Evolutionary conservation across 2,329 filamentous ascomycete species (phyloP).

Genomic region (Domatiomyces catenatus): DNA sequence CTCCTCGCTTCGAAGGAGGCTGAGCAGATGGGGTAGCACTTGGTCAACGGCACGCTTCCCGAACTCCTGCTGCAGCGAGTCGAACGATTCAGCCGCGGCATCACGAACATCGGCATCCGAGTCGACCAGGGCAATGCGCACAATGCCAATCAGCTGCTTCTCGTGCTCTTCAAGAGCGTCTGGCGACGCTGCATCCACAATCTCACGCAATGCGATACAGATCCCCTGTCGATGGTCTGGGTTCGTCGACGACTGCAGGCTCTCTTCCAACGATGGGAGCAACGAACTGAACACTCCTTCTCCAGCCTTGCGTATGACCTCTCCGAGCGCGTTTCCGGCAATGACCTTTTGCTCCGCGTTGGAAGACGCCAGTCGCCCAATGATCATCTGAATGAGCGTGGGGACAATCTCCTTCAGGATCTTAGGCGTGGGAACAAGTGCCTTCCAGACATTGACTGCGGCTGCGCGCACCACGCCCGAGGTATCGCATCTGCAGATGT

Average conservation of each 20-base stretch:
- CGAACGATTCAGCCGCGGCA: slow-evolving; percentile 91
- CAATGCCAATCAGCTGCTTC: slow-evolving; percentile 84
- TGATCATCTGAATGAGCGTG: slow-evolving; percentile 86
- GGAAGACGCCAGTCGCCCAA: slow-evolving; percentile 79
- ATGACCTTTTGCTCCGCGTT: slow-evolving; percentile 99
- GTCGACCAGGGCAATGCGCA: slow-evolving; percentile 83
- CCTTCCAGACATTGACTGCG: slow-evolving; percentile 91
- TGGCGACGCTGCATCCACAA: slow-evolving; percentile 74
- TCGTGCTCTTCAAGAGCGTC: slow-evolving; percentile 90
- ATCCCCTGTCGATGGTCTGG: slow-evolving; percentile 93
- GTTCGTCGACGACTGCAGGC: slow-evolving; percentile 73
- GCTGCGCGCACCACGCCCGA: slow-evolving; percentile 78
- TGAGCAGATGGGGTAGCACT: slow-evolving; percentile 82
- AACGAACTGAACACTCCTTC: slow-evolving; percentile 80
- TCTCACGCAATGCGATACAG: slow-evolving; percentile 84
- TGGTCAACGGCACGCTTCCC: slow-evolving; percentile 93
- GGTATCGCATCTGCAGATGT: slow-evolving; percentile 95
- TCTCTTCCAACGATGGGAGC: slow-evolving; percentile 81
- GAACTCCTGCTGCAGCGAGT: slow-evolving; percentile 80
- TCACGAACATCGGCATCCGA: slow-evolving; percentile 80
- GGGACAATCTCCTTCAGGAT: slow-evolving; percentile 92
- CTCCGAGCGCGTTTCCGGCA: slow-evolving; percentile 88
- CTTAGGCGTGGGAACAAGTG: slow-evolving; percentile 75
- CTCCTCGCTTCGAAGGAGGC: slow-evolving; percentile 68
- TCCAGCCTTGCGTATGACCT: slow-evolving; percentile 91